Evolutionary conservation across 2,329 filamentous ascomycete species (phyloP).

Genomic region (Diaporthe aspalathi): DNA sequence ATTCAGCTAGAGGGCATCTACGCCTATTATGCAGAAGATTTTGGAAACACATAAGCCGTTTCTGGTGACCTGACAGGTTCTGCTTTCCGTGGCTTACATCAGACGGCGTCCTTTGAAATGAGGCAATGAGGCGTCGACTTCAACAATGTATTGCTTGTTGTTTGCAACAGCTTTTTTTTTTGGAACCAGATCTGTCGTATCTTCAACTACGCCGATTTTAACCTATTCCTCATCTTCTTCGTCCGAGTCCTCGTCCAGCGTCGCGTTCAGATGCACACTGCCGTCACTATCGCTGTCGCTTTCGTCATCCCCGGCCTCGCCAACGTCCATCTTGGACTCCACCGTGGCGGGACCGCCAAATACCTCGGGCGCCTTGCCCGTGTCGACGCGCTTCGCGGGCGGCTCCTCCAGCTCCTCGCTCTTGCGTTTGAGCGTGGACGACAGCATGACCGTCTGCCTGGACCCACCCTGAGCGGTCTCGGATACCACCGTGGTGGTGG

Average conservation of each 20-base stretch:
- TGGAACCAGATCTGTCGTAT: not conserved
- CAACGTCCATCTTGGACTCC: slow-evolving; percentile 28
- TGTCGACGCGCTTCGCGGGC: slow-evolving; percentile 40
- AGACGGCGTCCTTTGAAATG: too few species aligned
- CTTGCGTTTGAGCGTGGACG: slow-evolving; percentile 55
- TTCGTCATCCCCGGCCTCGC: slow-evolving; percentile 48
- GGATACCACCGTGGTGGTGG: slow-evolving; percentile 6
- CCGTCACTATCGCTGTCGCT: slow-evolving; percentile 62
- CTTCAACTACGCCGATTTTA: slow-evolving; percentile 35
- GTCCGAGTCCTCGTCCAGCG: slow-evolving; percentile 64
- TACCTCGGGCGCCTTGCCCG: slow-evolving; percentile 40
- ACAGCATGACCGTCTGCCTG: slow-evolving; percentile 36
- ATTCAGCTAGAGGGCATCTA: not conserved
- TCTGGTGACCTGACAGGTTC: too few species aligned
- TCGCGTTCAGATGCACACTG: slow-evolving; percentile 70
- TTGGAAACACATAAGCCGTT: too few species aligned
- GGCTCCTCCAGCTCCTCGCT: slow-evolving; percentile 53
- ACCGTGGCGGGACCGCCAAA: slow-evolving; percentile 13
- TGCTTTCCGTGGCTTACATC: too few species aligned
- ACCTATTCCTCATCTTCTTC: slow-evolving; percentile 50
- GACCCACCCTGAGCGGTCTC: not conserved
- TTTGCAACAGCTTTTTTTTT: not conserved
- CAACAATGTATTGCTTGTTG: not conserved
- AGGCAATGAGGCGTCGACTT: not conserved
- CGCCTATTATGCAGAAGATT: not conserved